Conservation (phyloP, 495 filamentous ascomycete genomes). For the Mytilinidion resinicola region DNA sequence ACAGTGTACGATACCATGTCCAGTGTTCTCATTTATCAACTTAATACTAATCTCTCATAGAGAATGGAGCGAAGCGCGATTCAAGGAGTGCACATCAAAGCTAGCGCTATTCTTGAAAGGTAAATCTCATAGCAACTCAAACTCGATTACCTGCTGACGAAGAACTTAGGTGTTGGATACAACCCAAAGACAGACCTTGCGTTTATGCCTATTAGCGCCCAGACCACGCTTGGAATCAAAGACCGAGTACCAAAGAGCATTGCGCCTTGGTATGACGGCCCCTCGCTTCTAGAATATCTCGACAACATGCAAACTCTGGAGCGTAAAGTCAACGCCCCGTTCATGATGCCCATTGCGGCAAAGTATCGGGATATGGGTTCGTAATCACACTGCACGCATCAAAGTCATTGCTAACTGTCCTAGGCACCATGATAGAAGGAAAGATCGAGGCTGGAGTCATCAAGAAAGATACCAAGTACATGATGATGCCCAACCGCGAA, state of each 20-base stretch:
- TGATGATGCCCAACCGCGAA: constrained; percentile 93
- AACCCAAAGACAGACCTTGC: constrained; percentile 81
- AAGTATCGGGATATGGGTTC: constrained; percentile 60
- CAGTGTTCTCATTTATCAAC: neutral
- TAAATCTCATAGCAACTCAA: too few relatives aligned
- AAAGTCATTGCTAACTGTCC: constrained; percentile 21
- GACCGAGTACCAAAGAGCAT: constrained; percentile 73
- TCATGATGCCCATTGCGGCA: constrained; percentile 96
- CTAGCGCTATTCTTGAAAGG: constrained; percentile 77
- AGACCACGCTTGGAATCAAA: constrained; percentile 79
- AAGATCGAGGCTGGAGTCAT: constrained; percentile 91
- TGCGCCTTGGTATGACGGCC: constrained; percentile 77
- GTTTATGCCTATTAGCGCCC: constrained; percentile 95
- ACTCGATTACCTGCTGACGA: too few relatives aligned
- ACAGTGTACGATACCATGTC: constrained; percentile 39
- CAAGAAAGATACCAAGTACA: constrained; percentile 73
- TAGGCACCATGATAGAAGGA: constrained; percentile 96
- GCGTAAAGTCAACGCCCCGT: constrained; percentile 93
- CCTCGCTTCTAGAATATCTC: constrained; percentile 91
- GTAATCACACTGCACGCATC: too few relatives aligned
- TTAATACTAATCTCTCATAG: too few relatives aligned
- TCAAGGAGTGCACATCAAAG: constrained; percentile 86
- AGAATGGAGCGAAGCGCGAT: constrained; percentile 87
- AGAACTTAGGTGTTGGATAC: constrained; percentile 61
- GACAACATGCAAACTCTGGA: constrained; percentile 86